phyloP scores from a whole-genome alignment of 495 filamentous ascomycete genomes.

The Talaromyces thailandensis region DNA sequence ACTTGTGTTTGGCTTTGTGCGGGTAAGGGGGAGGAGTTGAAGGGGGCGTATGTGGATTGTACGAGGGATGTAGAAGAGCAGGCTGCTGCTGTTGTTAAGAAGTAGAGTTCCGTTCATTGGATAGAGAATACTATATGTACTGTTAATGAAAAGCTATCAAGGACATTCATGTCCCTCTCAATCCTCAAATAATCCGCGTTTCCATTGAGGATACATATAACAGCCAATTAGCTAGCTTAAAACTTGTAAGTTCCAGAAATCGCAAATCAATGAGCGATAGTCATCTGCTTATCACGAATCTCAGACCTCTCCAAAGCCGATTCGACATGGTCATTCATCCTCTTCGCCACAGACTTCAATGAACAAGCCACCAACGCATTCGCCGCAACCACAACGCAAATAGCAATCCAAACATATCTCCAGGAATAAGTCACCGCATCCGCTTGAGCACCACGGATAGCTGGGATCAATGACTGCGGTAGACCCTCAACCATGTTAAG shows the following conservation, averaged over 20 bases:
- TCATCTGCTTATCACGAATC: conserved; percentile 5
- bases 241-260: neutral
- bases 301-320: neutral
- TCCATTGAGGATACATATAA: too few relatives aligned
- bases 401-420: conserved; percentile 1
- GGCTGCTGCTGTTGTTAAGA: neutral
- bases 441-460: neutral
- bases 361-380: conserved; percentile 3
- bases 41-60: conserved; percentile 1
- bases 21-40: neutral
- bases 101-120: neutral
- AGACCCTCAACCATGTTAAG: neutral
- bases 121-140: too few relatives aligned
- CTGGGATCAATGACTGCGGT: neutral
- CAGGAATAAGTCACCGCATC: neutral
- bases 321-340: conserved; percentile 4
- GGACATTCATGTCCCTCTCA: too few relatives aligned
- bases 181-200: too few relatives aligned
- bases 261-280: neutral
- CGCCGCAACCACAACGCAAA: neutral
- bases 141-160: too few relatives aligned
- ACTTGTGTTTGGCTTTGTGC: conserved; percentile 4
- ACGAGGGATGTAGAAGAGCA: conserved; percentile 3
- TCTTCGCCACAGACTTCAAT: conserved; percentile 1
- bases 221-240: neutral